These are phyloP conservation scores for Trichoderma gracile DNA, from an alignment of 2,329 filamentous ascomycete species.

Conservation along the genomic window DNA sequence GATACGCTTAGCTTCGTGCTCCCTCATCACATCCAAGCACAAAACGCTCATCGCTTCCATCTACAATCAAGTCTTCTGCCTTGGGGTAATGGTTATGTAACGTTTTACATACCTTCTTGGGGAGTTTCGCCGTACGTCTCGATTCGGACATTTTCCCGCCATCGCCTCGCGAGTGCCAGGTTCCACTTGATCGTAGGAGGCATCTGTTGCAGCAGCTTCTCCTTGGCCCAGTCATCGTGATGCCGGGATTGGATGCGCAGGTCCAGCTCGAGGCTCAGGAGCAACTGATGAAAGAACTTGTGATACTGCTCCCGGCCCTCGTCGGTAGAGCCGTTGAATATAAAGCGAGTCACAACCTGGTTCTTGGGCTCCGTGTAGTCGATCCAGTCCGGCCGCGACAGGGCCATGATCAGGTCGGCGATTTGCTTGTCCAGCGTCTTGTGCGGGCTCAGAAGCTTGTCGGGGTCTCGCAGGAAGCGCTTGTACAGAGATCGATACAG, in stretches of 20 bases:
- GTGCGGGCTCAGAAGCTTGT: slow-evolving; percentile 61
- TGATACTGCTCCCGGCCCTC: slow-evolving; percentile 59
- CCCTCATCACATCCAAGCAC: neutral
- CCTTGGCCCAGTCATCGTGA: slow-evolving; percentile 64
- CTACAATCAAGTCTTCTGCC: neutral
- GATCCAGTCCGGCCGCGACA: slow-evolving; percentile 70
- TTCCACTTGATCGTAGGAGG: slow-evolving; percentile 73
- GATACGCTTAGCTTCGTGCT: neutral
- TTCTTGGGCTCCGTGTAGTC: slow-evolving; percentile 70
- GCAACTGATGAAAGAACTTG: slow-evolving; percentile 74
- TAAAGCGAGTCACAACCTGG: slow-evolving; percentile 72
- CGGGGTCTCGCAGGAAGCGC: slow-evolving; percentile 66
- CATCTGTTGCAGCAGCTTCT: slow-evolving; percentile 63
- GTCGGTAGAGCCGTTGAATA: slow-evolving; percentile 60
- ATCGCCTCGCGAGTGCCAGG: slow-evolving; percentile 70
- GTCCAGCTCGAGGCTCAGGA: slow-evolving; percentile 71
- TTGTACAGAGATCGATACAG: slow-evolving; percentile 67
- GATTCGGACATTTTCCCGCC: slow-evolving; percentile 69
- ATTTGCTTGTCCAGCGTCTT: slow-evolving; percentile 70
- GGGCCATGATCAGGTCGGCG: slow-evolving; percentile 66
- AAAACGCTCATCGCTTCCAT: neutral
- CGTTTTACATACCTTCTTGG: slow-evolving; percentile 47
- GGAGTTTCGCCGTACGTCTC: slow-evolving; percentile 58
- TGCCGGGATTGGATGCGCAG: slow-evolving; percentile 64
- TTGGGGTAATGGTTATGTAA: neutral